Percentiles rank a stretch among this genome's conserved stretches.
These are phyloP conservation scores for Blastobotrys persicus DNA, from an alignment of 1,139 yeast species.

Conservation along the genomic window DNA sequence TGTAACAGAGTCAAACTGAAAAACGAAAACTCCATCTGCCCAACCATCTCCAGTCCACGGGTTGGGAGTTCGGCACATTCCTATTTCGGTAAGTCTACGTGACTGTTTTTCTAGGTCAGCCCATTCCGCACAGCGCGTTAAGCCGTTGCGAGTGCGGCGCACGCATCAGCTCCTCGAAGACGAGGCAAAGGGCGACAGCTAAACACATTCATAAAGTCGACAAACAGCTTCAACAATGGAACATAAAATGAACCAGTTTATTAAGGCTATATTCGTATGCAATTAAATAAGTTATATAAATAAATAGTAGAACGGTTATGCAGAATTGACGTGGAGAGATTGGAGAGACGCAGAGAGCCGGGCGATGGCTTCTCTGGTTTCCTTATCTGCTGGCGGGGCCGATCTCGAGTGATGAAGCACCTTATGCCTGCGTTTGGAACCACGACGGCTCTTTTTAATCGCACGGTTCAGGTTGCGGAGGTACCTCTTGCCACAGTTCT, in stretches of 20 bases:
- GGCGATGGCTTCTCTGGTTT: not conserved
- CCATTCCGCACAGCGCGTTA: not conserved
- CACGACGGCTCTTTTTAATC: not conserved
- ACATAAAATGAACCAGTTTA: no score
- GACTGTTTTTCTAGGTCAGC: constrained; percentile 4
- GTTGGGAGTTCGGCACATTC: not conserved
- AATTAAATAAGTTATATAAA: no score
- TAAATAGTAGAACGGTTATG: not conserved
- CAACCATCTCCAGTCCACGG: not conserved
- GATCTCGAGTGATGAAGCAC: not conserved
- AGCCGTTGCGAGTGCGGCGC: not conserved
- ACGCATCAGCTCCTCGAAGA: no score
- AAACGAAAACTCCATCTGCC: not conserved
- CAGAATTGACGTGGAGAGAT: not conserved
- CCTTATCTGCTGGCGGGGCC: not conserved
- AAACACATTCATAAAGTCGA: no score
- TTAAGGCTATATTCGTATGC: no score
- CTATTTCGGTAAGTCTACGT: constrained; percentile 6
- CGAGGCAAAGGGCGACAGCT: no score
- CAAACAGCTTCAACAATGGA: no score
- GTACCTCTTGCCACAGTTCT: not conserved
- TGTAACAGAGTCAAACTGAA: constrained; percentile 2
- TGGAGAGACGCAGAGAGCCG: not conserved
- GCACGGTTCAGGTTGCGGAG: not conserved
- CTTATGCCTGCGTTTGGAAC: not conserved